Conservation (phyloP, 2,329 filamentous ascomycete genomes). For the Colletotrichum salicis region DNA sequence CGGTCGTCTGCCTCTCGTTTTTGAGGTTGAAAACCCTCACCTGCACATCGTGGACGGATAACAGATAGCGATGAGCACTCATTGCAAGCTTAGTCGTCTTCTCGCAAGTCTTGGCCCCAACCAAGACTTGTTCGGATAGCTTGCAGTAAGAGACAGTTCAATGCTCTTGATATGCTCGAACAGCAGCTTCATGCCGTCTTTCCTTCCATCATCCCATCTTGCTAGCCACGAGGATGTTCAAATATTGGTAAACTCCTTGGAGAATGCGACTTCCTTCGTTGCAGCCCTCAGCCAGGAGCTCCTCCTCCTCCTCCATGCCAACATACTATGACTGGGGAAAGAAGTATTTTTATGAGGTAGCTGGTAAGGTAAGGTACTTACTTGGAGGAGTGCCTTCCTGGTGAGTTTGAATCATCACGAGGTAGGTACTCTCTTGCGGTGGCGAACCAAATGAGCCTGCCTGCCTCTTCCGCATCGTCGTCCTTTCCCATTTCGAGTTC, state of each 20-base stretch:
- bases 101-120: neutral
- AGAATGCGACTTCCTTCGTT: neutral
- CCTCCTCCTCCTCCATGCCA: neutral
- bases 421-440: neutral
- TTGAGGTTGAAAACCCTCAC: neutral
- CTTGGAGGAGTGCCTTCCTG: neutral
- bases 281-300: neutral
- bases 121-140: neutral
- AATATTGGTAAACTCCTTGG: neutral
- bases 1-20: neutral
- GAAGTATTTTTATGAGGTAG: neutral
- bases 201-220: neutral
- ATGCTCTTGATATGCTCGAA: neutral
- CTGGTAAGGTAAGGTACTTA: neutral
- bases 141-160: neutral
- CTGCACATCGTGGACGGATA: neutral
- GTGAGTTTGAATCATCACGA: neutral
- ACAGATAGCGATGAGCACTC: neutral
- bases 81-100: neutral
- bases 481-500: neutral
- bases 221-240: neutral
- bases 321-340: neutral
- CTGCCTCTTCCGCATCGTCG: neutral
- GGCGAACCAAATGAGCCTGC: neutral
- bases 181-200: neutral